Evolutionary conservation across 2,329 filamentous ascomycete species (phyloP).

Genomic region (Cladosporium sp.): DNA sequence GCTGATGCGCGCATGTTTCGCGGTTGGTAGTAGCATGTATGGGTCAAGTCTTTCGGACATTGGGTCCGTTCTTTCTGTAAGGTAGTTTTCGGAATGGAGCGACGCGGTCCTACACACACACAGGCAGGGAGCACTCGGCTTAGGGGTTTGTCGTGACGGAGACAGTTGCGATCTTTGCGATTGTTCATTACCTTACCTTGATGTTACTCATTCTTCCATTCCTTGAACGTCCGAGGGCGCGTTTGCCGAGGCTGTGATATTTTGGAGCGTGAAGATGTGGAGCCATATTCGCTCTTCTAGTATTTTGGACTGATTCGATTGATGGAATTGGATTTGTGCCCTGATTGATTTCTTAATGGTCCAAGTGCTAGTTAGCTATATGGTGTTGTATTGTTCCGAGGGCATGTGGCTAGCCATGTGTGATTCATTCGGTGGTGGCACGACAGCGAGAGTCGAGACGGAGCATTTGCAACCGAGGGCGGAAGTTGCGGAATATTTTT

Average conservation of each 20-base stretch:
- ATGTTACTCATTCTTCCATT: background rate
- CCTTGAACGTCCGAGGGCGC: background rate
- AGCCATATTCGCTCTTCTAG: background rate
- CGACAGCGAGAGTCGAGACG: background rate
- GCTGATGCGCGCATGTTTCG: background rate
- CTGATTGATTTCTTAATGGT: background rate
- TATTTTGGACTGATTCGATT: background rate
- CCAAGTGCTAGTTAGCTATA: background rate
- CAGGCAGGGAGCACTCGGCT: background rate
- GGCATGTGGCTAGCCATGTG: background rate
- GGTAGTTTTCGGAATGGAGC: background rate
- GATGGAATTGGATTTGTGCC: constrained; percentile 1
- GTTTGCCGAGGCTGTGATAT: background rate
- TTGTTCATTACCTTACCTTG: background rate
- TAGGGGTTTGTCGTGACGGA: background rate
- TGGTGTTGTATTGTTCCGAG: constrained; percentile 3
- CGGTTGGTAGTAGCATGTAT: background rate
- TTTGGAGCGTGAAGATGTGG: background rate
- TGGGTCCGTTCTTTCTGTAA: background rate
- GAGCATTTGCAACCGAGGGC: constrained; percentile 9
- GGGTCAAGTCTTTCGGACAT: background rate
- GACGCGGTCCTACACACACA: background rate
- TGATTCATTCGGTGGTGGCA: constrained; percentile 7
- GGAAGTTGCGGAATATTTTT: constrained; percentile 8
- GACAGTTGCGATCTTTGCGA: background rate